Conservation (phyloP, 148 eudicot genomes). For the Dysphania ambrosioides region DNA sequence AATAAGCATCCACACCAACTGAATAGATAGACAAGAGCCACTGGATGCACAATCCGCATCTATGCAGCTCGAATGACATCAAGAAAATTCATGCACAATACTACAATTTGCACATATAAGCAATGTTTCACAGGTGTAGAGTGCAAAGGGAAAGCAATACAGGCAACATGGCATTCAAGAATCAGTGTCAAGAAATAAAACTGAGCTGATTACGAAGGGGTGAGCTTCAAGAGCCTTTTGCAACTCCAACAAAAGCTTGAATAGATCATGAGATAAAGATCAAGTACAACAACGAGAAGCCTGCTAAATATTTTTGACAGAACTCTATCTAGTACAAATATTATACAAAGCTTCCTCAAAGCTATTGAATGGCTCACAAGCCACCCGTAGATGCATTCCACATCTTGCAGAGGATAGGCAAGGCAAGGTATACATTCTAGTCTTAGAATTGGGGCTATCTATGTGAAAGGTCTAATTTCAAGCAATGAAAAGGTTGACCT, state of each 20-base stretch:
- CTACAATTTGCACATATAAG: too few relatives aligned
- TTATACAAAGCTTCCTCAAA: background rate
- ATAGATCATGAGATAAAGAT: background rate
- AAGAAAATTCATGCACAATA: too few relatives aligned
- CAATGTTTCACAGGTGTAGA: background rate
- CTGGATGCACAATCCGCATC: too few relatives aligned
- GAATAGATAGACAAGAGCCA: too few relatives aligned
- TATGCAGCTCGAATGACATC: too few relatives aligned
- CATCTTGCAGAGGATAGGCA: background rate
- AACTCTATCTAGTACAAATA: background rate
- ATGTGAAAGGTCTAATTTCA: too few relatives aligned
- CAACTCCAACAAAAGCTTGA: background rate
- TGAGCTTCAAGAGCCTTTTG: background rate
- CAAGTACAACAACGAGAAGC: background rate
- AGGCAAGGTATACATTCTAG: background rate
- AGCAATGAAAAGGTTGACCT: background rate
- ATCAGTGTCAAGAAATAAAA: background rate
- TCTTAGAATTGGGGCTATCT: background rate
- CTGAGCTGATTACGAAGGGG: background rate
- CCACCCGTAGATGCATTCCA: too few relatives aligned
- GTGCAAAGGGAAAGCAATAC: background rate
- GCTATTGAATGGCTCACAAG: background rate
- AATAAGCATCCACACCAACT: background rate
- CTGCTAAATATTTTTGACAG: background rate
- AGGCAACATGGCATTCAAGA: background rate